Evolutionary conservation across 306 rosid species (phyloP), one percentile per base, ranked within the genome.

Genomic region (Pachyrhizus erosus): DNA sequence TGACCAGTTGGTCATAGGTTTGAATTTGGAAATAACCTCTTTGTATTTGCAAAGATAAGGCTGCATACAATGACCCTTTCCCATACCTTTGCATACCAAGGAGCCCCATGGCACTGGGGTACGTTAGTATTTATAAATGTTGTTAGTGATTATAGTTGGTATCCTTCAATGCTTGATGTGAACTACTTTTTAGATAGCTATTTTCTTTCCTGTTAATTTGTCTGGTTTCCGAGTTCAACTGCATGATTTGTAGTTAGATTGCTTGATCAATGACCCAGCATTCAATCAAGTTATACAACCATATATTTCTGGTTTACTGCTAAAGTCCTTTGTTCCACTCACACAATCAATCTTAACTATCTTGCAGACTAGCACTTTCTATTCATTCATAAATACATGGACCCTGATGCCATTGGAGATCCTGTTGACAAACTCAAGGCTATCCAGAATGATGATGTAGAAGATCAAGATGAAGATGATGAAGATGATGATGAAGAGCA

Each of bases 401-500:
- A 82, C n/a, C 48, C 51, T 51, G 75, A 48, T 61, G 55, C 65
- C 70, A 49, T 60, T 6, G 72, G 61, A 66, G 87, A 86, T 8
- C 42, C 80, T n/a, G 21, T 79, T 21, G 83, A 87, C n/a, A 84
- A 64, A 45, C 70, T 90, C n/a, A 85, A 77, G 70, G 79, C 87
- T 37, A 67, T 87, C 8, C 89, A 46, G 77, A 88, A 85, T 9
- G 87, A 91, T 1, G 83, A 42, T 8, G 83, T 64, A 26, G 57
- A 57, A 67, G 84, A 78, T 1, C 75, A 52, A 11, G 71, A 68
- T 9, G 82, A 54, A 5, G 55, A 21, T 33, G 81, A 81, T 9
- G 84, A 78, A 0, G 87, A 80, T 0, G 91, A 92, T 0, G 90
- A 92, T 3, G 92, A 88, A 58, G 80, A 80, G 2, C 55, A 82